A percentile compares a stretch with the other conserved stretches of the same genome.
Evolutionary conservation across 306 rosid species (phyloP).

Genomic region (Morella rubra): DNA sequence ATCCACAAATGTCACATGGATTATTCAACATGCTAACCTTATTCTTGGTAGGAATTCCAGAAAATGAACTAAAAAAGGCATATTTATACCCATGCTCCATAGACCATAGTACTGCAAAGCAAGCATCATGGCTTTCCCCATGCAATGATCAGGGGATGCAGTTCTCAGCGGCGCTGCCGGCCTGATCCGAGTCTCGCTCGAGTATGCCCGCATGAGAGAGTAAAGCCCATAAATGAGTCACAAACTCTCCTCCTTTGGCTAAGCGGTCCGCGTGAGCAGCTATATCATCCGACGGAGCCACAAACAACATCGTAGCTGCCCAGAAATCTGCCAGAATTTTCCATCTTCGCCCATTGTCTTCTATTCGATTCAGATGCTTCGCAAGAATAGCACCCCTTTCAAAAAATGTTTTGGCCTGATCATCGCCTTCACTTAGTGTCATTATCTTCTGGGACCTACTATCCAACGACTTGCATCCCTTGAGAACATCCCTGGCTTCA

Average conservation of each 20-base stretch:
- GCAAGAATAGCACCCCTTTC: neutral
- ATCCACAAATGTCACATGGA: too few species aligned
- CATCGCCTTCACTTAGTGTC: neutral
- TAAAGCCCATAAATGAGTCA: slow-evolving; percentile 3
- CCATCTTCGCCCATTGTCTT: neutral
- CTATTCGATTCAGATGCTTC: neutral
- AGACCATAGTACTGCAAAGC: too few species aligned
- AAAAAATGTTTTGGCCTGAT: neutral
- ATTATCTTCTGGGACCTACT: neutral
- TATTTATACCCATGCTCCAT: too few species aligned
- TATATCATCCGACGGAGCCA: neutral
- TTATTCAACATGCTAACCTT: too few species aligned
- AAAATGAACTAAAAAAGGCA: too few species aligned
- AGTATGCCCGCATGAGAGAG: neutral
- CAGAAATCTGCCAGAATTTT: neutral
- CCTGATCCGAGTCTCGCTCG: too few species aligned
- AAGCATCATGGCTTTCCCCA: too few species aligned
- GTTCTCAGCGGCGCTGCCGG: too few species aligned
- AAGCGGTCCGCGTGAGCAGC: neutral
- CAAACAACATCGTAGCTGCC: neutral
- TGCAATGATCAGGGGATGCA: too few species aligned
- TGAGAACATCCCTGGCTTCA: neutral
- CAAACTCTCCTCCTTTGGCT: neutral
- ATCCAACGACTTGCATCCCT: neutral
- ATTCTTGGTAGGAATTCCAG: too few species aligned